phyloP scores from a whole-genome alignment of 495 filamentous ascomycete genomes.

The Penicillium paradoxum region DNA sequence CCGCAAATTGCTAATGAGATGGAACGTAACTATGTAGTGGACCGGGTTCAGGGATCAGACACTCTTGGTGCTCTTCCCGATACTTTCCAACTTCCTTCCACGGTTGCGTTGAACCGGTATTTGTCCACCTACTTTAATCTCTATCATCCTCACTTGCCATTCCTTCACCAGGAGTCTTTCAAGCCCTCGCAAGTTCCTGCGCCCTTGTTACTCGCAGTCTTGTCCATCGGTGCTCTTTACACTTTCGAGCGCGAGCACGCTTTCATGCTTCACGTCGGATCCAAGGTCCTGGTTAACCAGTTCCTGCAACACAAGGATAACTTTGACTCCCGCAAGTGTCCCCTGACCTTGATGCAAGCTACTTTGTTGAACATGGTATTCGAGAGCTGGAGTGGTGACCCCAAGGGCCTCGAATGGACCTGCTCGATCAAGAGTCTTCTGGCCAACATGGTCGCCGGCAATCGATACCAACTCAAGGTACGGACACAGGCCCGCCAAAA shows the following conservation, averaged over 20 bases:
- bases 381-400: constrained; percentile 97
- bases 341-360: constrained; percentile 95
- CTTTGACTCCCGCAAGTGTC: constrained; percentile 97
- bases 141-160: constrained; percentile 95
- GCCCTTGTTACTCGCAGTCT: constrained; percentile 78
- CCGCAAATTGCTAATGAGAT: constrained; percentile 68
- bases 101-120: constrained; percentile 77
- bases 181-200: constrained; percentile 70
- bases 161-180: constrained; percentile 92
- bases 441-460: constrained; percentile 97
- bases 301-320: constrained; percentile 97
- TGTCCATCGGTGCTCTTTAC: constrained; percentile 95
- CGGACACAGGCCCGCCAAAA: constrained; percentile 84
- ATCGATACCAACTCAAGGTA: constrained; percentile 91
- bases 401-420: constrained; percentile 96
- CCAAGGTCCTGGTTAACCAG: constrained; percentile 92
- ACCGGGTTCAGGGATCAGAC: constrained; percentile 78
- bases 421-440: constrained; percentile 97
- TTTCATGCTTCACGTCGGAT: constrained; percentile 94
- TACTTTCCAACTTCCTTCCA: constrained; percentile 79
- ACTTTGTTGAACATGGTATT: constrained; percentile 98
- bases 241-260: constrained; percentile 96
- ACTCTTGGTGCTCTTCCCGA: constrained; percentile 77
- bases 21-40: constrained; percentile 73
- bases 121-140: constrained; percentile 93